A percentile compares a stretch with the other conserved stretches of the same genome.
These are phyloP conservation scores for Allantophomopsis cytisporea DNA, from an alignment of 2,329 filamentous ascomycete genomes.

Conservation along the genomic window DNA sequence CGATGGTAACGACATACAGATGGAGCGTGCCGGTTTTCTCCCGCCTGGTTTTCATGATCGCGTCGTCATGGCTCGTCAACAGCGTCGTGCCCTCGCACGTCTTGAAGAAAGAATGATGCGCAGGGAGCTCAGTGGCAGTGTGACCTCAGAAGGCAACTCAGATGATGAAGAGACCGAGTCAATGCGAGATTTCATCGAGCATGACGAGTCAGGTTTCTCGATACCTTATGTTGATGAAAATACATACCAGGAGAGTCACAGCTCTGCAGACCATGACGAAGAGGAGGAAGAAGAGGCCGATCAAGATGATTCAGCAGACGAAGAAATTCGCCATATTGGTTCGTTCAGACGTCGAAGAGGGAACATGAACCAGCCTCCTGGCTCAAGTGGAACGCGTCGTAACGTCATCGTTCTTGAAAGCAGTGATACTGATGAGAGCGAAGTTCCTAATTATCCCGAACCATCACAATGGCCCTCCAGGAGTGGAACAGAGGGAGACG, in stretches of 20 bases:
- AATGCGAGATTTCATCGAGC: conserved; percentile 4
- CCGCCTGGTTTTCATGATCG: too few species aligned
- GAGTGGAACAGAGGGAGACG: too few species aligned
- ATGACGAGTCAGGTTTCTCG: conserved; percentile 1
- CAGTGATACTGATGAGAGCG: conserved; percentile 9
- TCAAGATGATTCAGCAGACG: not conserved
- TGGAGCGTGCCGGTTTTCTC: not conserved
- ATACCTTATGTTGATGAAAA: not conserved
- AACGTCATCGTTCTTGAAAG: conserved; percentile 9
- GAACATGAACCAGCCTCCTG: too few species aligned
- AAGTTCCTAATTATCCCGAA: too few species aligned
- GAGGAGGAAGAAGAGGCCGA: not conserved
- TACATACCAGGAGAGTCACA: not conserved
- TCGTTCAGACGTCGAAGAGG: too few species aligned
- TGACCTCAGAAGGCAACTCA: conserved; percentile 1
- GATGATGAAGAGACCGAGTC: conserved; percentile 4
- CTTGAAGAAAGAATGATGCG: not conserved
- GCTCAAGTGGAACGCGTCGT: too few species aligned
- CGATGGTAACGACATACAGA: conserved; percentile 5
- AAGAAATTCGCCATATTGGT: too few species aligned
- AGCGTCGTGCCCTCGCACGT: not conserved
- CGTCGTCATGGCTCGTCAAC: too few species aligned
- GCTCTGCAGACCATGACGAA: not conserved
- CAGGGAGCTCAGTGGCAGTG: not conserved
- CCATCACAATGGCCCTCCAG: too few species aligned